Evolutionary conservation across 129 eudicot species (phyloP).

Genomic region (Chrysanthemum makinoi): DNA sequence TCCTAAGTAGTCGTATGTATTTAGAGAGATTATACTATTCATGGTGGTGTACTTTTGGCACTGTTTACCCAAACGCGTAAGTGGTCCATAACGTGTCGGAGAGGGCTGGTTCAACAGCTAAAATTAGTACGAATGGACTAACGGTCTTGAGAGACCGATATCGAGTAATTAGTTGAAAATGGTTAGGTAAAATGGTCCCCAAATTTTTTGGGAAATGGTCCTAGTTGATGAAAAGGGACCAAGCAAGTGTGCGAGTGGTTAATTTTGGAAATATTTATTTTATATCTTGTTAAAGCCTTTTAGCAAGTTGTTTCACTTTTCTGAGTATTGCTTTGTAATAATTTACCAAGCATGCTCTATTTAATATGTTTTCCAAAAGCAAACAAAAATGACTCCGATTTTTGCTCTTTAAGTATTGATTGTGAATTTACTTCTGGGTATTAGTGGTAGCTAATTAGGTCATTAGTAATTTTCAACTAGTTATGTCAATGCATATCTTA

Average conservation of each 20-base stretch:
- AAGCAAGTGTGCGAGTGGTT: not conserved
- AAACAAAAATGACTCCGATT: too few species aligned
- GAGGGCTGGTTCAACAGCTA: not conserved
- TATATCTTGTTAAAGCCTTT: too few species aligned
- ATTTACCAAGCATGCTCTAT: too few species aligned
- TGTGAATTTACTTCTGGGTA: too few species aligned
- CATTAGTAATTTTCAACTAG: too few species aligned
- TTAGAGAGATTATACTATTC: not conserved
- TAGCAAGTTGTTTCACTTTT: not conserved
- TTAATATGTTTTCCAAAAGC: too few species aligned
- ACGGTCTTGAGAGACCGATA: not conserved
- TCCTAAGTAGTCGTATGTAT: too few species aligned
- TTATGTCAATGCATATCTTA: too few species aligned
- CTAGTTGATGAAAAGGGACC: not conserved
- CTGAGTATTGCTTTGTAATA: not conserved
- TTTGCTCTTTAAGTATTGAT: too few species aligned
- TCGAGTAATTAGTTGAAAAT: not conserved
- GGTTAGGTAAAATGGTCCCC: constrained; percentile 1
- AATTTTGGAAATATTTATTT: too few species aligned
- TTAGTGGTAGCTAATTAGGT: too few species aligned
- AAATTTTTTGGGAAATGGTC: not conserved
- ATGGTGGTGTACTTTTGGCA: not conserved
- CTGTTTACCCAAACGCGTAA: not conserved
- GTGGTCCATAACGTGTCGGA: not conserved
- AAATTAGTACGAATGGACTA: not conserved